Conservation (phyloP, 2,329 filamentous ascomycete genomes). For the Daldinia sp. region DNA sequence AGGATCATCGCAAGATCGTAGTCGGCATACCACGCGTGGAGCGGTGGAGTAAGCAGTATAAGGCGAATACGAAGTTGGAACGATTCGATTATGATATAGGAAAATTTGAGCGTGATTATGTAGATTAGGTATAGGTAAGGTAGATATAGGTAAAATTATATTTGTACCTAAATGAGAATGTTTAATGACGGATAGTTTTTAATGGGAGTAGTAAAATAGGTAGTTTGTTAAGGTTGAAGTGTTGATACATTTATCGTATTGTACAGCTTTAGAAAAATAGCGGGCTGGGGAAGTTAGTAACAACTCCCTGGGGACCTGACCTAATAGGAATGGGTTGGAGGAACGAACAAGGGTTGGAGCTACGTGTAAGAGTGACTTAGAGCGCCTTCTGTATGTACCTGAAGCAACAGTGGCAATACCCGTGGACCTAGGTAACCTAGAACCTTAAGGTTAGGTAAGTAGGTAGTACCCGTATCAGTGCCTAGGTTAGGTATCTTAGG, state of each 20-base stretch:
- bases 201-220: not conserved
- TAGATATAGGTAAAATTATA: too few relatives aligned
- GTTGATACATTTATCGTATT: constrained; percentile 4
- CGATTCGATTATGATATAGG: constrained; percentile 14
- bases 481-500: too few relatives aligned
- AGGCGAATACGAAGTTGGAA: constrained; percentile 32
- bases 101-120: constrained; percentile 10
- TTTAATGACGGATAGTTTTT: not conserved
- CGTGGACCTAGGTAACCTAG: too few relatives aligned
- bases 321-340: constrained; percentile 14
- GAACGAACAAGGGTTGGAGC: constrained; percentile 2
- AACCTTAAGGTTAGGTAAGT: too few relatives aligned
- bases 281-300: constrained; percentile 28
- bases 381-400: constrained; percentile 4
- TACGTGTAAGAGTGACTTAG: constrained; percentile 28
- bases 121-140: not conserved
- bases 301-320: too few relatives aligned
- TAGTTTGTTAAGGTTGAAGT: constrained; percentile 4
- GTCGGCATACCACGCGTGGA: constrained; percentile 27
- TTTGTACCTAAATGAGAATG: constrained; percentile 6
- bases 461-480: too few relatives aligned
- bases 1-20: constrained; percentile 50
- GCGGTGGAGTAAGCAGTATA: constrained; percentile 22
- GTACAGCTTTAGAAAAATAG: constrained; percentile 19
- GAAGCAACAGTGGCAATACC: too few relatives aligned